Percentiles rank a stretch among this genome's conserved stretches.
phyloP scores from a whole-genome alignment of 2,329 filamentous ascomycete genomes.

The Pyrenophora teres region DNA sequence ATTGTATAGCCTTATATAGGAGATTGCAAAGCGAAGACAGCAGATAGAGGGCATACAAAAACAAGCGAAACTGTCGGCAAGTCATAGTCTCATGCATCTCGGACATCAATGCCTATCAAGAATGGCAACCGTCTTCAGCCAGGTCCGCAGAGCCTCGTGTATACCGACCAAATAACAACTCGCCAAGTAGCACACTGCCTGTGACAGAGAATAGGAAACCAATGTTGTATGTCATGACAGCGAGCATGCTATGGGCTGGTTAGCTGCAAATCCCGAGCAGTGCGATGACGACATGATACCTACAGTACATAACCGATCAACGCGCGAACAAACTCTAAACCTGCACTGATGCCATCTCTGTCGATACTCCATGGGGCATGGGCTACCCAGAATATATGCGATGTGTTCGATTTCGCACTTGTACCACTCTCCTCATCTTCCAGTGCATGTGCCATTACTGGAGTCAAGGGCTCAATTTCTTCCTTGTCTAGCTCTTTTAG shows the following conservation, averaged over 20 bases:
- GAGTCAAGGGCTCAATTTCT: constrained; percentile 27
- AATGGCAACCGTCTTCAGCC: constrained; percentile 37
- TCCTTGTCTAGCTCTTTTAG: constrained; percentile 17
- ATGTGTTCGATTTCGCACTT: background rate
- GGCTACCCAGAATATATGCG: constrained; percentile 23
- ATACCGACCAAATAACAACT: constrained; percentile 37
- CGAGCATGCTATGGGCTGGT: constrained; percentile 30
- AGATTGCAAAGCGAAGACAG: no score
- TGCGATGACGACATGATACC: constrained; percentile 2
- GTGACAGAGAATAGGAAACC: constrained; percentile 39
- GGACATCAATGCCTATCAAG: constrained; percentile 8
- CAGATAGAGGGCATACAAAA: no score
- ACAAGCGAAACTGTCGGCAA: no score
- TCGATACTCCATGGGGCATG: constrained; percentile 26
- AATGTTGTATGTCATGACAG: constrained; percentile 42
- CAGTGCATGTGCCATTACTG: background rate
- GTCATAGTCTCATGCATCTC: no score
- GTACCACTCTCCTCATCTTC: constrained; percentile 1
- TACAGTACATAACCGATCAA: constrained; percentile 39
- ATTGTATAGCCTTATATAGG: no score
- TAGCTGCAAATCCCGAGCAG: background rate
- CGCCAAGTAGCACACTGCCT: constrained; percentile 35
- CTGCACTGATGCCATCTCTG: constrained; percentile 24
- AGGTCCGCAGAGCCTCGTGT: constrained; percentile 22
- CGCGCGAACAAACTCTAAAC: constrained; percentile 32